These are phyloP conservation scores for Rhypophila decipiens DNA, from an alignment of 495 filamentous ascomycete species.

Conservation along the genomic window DNA sequence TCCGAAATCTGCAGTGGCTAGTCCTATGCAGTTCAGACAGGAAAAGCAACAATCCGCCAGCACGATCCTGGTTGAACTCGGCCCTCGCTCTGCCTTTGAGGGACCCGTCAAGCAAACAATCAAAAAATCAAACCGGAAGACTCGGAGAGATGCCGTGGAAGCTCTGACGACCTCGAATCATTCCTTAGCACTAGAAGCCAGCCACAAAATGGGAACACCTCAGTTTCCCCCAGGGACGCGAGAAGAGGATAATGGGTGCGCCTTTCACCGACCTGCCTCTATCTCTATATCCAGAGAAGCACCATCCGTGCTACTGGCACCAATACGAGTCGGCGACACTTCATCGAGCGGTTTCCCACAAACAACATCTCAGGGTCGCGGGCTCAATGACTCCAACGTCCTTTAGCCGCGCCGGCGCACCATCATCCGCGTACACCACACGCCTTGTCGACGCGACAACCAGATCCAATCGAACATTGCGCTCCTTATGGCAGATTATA, in stretches of 20 bases:
- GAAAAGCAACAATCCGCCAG: background rate
- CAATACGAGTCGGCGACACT: conserved; percentile 11
- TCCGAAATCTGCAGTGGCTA: background rate
- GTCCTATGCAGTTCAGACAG: background rate
- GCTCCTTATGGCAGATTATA: background rate
- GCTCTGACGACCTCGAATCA: background rate
- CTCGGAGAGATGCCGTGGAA: background rate
- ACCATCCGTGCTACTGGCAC: conserved; percentile 25
- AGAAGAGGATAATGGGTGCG: background rate
- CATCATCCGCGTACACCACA: background rate
- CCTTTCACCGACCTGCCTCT: conserved; percentile 24
- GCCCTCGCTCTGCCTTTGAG: conserved; percentile 27
- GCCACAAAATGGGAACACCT: background rate
- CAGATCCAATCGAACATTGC: background rate
- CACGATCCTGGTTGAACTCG: conserved; percentile 10
- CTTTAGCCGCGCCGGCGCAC: background rate
- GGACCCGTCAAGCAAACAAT: conserved; percentile 43
- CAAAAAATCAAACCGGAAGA: background rate
- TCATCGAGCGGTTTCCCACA: background rate
- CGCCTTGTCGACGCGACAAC: conserved; percentile 1
- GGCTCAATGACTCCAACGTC: background rate
- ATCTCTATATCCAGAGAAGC: conserved; percentile 41
- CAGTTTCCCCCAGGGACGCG: background rate
- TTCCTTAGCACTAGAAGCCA: background rate
- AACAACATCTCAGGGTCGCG: background rate